phyloP scores from a whole-genome alignment of 2,329 filamentous ascomycete species.

The Diplocarpon rosae region DNA sequence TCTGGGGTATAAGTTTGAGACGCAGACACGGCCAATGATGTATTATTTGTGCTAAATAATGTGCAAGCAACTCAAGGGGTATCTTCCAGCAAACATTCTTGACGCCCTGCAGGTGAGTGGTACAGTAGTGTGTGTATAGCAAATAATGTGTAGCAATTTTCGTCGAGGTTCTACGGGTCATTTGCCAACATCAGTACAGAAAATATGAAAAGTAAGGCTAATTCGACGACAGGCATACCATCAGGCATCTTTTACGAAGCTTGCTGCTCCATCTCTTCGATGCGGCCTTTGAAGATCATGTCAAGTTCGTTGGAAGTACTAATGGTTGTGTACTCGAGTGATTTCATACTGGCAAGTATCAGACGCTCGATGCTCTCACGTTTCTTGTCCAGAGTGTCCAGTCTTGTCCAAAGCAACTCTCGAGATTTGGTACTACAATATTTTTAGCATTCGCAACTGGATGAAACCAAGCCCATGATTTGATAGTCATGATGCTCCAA shows the following conservation, averaged over 20 bases:
- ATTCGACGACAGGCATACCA: neutral
- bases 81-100: conserved; percentile 10
- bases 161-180: neutral
- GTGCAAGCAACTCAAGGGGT: conserved; percentile 14
- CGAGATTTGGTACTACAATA: conserved; percentile 17
- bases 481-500: too few species aligned
- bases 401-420: conserved; percentile 16
- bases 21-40: neutral
- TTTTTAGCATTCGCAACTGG: neutral
- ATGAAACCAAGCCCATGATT: neutral
- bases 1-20: too few species aligned
- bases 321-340: conserved; percentile 17
- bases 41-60: conserved; percentile 9
- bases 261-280: conserved; percentile 14
- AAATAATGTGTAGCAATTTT: conserved; percentile 16
- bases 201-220: neutral
- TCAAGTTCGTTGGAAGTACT: conserved; percentile 21
- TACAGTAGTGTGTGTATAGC: conserved; percentile 19
- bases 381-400: conserved; percentile 21
- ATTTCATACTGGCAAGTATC: conserved; percentile 22
- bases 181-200: neutral
- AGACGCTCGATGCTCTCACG: conserved; percentile 19
- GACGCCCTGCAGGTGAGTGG: conserved; percentile 13
- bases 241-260: neutral
- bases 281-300: conserved; percentile 19